phyloP scores from a whole-genome alignment of 345 rosid genomes.

The Lepidium didymum region DNA sequence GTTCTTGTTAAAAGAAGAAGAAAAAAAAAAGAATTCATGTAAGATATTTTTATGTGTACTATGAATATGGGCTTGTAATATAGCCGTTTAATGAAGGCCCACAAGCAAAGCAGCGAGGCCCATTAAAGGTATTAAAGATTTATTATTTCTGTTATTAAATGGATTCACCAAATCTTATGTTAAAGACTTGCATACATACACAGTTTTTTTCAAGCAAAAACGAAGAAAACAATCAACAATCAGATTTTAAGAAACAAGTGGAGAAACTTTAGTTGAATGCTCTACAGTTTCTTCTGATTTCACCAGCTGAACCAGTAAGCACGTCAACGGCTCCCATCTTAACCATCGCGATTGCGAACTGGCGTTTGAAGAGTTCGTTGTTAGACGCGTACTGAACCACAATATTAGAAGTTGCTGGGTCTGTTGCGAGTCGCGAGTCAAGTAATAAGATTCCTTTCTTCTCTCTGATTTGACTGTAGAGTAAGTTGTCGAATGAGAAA shows the following conservation, averaged over 20 bases:
- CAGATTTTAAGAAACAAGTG: background rate
- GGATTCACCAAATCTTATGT: background rate
- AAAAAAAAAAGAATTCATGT: too few relatives aligned
- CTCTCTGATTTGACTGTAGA: constrained; percentile 33
- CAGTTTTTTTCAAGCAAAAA: background rate
- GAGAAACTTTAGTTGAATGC: constrained; percentile 31
- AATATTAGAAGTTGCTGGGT: constrained; percentile 31
- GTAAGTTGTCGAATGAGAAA: constrained; percentile 45
- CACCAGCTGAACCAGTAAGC: constrained; percentile 54
- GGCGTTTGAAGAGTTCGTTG: constrained; percentile 24
- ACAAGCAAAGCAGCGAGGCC: background rate
- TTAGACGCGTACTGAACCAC: constrained; percentile 40
- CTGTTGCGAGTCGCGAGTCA: constrained; percentile 48
- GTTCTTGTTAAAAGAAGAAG: background rate
- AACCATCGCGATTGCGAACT: constrained; percentile 56
- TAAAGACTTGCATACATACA: background rate
- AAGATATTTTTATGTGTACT: background rate
- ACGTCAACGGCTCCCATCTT: constrained; percentile 52
- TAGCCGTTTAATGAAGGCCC: background rate
- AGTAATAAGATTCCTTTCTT: constrained; percentile 53
- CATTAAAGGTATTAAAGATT: background rate
- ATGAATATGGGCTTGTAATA: background rate
- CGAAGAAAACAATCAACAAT: background rate
- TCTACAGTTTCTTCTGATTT: constrained; percentile 57
- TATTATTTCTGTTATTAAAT: background rate